phyloP scores from a whole-genome alignment of 495 filamentous ascomycete species.

The Neurospora intermedia region DNA sequence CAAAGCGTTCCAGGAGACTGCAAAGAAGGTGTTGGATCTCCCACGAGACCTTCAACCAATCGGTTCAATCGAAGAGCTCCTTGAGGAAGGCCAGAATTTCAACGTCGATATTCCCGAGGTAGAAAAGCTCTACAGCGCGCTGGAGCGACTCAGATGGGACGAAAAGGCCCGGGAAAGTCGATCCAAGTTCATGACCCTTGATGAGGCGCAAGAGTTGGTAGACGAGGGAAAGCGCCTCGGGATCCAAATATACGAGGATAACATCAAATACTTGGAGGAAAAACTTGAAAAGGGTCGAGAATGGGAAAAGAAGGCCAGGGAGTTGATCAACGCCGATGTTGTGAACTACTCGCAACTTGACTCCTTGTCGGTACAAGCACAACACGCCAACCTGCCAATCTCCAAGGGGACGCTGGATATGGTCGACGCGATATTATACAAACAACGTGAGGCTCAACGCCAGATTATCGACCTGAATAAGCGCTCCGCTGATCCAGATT shows the following conservation, averaged over 20 bases:
- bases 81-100: constrained; percentile 77
- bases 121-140: constrained; percentile 65
- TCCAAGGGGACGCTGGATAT: constrained; percentile 65
- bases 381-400: constrained; percentile 69
- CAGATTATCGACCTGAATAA: constrained; percentile 74
- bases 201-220: constrained; percentile 70
- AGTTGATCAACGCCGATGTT: constrained; percentile 79
- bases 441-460: constrained; percentile 88
- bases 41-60: constrained; percentile 43
- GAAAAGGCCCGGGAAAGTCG: constrained; percentile 60
- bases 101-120: constrained; percentile 94
- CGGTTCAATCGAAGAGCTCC: constrained; percentile 74
- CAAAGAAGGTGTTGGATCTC: constrained; percentile 51
- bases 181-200: constrained; percentile 51
- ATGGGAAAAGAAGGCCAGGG: constrained; percentile 91
- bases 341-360: constrained; percentile 93
- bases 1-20: constrained; percentile 72
- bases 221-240: constrained; percentile 62
- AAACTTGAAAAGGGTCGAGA: constrained; percentile 64
- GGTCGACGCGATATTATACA: constrained; percentile 88
- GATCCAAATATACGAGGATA: constrained; percentile 67
- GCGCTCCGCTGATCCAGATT: constrained; percentile 61
- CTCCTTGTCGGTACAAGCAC: constrained; percentile 65
- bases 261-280: constrained; percentile 62
- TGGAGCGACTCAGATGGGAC: constrained; percentile 83